Evolutionary conservation across 345 rosid genomes (phyloP).

Genomic region (Balakata baccata): DNA sequence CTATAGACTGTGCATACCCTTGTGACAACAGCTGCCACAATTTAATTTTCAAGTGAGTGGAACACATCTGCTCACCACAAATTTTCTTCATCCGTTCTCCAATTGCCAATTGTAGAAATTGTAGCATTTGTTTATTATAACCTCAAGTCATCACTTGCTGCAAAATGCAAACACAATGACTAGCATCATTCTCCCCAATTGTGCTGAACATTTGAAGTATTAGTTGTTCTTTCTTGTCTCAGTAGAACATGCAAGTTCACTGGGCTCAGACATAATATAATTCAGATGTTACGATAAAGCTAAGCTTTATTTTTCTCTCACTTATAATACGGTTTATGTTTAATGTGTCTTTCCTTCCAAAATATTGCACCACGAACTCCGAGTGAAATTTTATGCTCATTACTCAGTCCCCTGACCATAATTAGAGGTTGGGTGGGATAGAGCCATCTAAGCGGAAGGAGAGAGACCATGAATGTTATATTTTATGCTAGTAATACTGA

Average conservation of each 20-base stretch:
- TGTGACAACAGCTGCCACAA: conserved; percentile 29
- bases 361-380: no score
- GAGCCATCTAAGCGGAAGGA: no score
- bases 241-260: conserved; percentile 3
- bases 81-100: background rate
- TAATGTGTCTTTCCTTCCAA: no score
- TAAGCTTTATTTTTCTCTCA: background rate
- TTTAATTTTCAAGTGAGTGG: conserved; percentile 38
- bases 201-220: background rate
- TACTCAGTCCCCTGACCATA: no score
- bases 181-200: conserved; percentile 9
- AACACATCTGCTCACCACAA: conserved; percentile 5
- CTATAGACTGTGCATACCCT: conserved; percentile 29
- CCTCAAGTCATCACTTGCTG: conserved; percentile 10
- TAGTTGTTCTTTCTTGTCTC: conserved; percentile 4
- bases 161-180: conserved; percentile 9
- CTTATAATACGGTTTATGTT: background rate
- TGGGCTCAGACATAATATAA: background rate
- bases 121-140: conserved; percentile 11
- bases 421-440: no score
- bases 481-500: no score
- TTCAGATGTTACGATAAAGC: background rate
- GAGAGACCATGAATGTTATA: no score
- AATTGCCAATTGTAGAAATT: conserved; percentile 17
- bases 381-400: no score